Evolutionary conservation across 805 yeast genomes (phyloP).

Genomic region (Candida nanaspora): DNA sequence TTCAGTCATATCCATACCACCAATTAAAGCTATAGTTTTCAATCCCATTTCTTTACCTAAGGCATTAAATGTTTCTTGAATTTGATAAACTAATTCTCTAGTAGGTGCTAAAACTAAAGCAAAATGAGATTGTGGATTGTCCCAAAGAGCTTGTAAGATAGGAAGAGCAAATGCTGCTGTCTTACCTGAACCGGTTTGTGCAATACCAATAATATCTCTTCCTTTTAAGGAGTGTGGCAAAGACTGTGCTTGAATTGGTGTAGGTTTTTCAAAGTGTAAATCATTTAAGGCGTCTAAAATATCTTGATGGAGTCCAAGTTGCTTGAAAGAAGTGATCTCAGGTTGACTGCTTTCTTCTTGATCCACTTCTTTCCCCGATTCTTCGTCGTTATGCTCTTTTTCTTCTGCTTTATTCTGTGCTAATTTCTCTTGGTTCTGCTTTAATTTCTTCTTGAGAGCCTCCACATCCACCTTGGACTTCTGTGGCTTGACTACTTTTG

Average conservation of each 20-base stretch:
- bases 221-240: constrained; percentile 89
- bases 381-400: constrained; percentile 4
- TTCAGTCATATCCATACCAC: constrained; percentile 98
- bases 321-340: constrained; percentile 34
- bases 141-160: constrained; percentile 83
- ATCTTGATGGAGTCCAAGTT: constrained; percentile 66
- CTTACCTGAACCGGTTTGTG: constrained; percentile 97
- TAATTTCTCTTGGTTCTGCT: constrained; percentile 6
- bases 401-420: constrained; percentile 14
- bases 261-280: constrained; percentile 73
- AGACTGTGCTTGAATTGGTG: constrained; percentile 89
- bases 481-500: not conserved
- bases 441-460: constrained; percentile 22
- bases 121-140: constrained; percentile 79
- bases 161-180: constrained; percentile 99
- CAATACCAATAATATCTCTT: constrained; percentile 89
- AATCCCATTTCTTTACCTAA: constrained; percentile 88
- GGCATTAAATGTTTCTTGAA: constrained; percentile 92
- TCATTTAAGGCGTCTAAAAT: constrained; percentile 71
- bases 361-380: constrained; percentile 4
- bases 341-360: constrained; percentile 5
- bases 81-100: constrained; percentile 79
- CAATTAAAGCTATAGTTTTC: constrained; percentile 83
- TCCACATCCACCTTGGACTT: constrained; percentile 18
- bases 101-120: constrained; percentile 87